Percentiles rank a stretch among this genome's conserved stretches.
These are phyloP conservation scores for Melanogaster broomeanus DNA, from an alignment of 768 basidiomycete species.

Conservation along the genomic window DNA sequence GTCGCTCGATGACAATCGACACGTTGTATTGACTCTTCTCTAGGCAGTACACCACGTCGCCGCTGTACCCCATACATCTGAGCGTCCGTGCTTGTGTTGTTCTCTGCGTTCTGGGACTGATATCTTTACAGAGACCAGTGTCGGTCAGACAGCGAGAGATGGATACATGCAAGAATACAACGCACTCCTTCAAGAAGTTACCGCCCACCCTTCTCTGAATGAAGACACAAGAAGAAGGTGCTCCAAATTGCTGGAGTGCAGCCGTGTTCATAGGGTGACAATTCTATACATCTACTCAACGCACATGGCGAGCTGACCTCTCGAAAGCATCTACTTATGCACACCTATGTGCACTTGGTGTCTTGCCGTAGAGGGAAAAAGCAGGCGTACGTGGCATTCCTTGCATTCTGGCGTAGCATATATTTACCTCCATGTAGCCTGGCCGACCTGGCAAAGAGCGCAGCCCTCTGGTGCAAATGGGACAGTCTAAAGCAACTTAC, in stretches of 20 bases:
- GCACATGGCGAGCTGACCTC: constrained; percentile 3
- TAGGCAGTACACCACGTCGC: not conserved
- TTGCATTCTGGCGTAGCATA: not conserved
- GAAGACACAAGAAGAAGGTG: constrained; percentile 1
- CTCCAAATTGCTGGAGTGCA: not conserved
- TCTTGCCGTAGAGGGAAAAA: constrained; percentile 12
- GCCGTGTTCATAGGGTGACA: constrained; percentile 24
- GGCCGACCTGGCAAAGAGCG: constrained; percentile 3
- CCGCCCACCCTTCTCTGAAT: constrained; percentile 9
- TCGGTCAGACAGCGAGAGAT: constrained; percentile 5
- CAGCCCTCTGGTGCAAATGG: constrained; percentile 16
- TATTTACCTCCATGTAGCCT: not conserved
- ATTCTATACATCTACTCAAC: not conserved
- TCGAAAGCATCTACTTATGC: constrained; percentile 23
- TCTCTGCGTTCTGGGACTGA: not conserved
- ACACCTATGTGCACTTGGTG: constrained; percentile 24
- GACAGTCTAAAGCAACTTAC: constrained; percentile 16
- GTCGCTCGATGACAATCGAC: not conserved
- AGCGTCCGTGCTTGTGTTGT: constrained; percentile 11
- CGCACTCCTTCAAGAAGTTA: not conserved
- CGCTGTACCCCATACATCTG: not conserved
- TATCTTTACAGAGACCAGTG: constrained; percentile 1
- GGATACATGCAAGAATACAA: not conserved
- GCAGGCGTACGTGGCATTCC: constrained; percentile 2
- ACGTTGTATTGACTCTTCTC: not conserved